These are phyloP conservation scores for Brettanomyces nanus DNA, from an alignment of 805 yeast species.

Conservation along the genomic window DNA sequence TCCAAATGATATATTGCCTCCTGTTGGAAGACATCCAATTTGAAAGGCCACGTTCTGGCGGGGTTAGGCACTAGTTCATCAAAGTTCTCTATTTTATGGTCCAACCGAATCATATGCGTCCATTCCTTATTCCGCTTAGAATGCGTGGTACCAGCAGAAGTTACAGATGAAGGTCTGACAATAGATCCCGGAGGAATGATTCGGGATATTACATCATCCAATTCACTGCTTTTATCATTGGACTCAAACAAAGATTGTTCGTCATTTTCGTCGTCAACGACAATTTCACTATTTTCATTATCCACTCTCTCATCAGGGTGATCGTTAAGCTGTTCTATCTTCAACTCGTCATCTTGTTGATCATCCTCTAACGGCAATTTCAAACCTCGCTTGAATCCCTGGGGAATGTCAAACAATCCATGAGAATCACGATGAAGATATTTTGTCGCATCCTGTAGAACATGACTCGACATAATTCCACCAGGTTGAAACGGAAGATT, in stretches of 20 bases:
- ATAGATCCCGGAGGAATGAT: slow-evolving; percentile 22
- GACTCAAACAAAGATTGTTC: slow-evolving; percentile 28
- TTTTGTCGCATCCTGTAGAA: slow-evolving; percentile 25
- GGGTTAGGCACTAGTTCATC: slow-evolving; percentile 84
- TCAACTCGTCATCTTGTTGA: slow-evolving; percentile 3
- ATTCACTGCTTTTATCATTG: slow-evolving; percentile 1
- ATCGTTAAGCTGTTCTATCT: slow-evolving; percentile 6
- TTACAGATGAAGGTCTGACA: slow-evolving; percentile 17
- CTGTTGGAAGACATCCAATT: slow-evolving; percentile 89
- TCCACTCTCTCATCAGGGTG: slow-evolving; percentile 6
- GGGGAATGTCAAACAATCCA: slow-evolving; percentile 79
- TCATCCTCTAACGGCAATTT: slow-evolving; percentile 12
- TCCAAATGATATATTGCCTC: slow-evolving; percentile 95
- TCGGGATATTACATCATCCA: slow-evolving; percentile 20
- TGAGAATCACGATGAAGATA: slow-evolving; percentile 56
- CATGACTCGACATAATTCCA: slow-evolving; percentile 33
- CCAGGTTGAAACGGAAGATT: slow-evolving; percentile 92
- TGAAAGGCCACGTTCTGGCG: slow-evolving; percentile 93
- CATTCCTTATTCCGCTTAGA: slow-evolving; percentile 43
- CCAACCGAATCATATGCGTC: slow-evolving; percentile 93
- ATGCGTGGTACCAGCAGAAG: slow-evolving; percentile 4
- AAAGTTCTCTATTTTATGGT: slow-evolving; percentile 77
- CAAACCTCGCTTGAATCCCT: slow-evolving; percentile 74
- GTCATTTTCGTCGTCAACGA: slow-evolving; percentile 1
- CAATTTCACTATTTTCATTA: slow-evolving; percentile 4